Conservation (phyloP, 225 moss, liverwort and hornwort species). For the Neckera pumila region DNA sequence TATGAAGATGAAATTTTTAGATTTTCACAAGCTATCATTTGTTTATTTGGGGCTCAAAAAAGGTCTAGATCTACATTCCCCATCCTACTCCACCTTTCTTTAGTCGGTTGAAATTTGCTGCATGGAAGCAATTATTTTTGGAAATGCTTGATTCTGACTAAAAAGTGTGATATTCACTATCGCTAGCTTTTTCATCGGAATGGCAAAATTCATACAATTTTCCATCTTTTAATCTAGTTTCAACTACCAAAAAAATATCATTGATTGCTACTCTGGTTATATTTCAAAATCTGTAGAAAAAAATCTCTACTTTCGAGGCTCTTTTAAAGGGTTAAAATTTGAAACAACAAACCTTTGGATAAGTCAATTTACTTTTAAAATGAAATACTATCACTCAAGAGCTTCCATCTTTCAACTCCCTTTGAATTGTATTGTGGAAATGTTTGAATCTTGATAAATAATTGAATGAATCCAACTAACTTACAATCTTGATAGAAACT, state of each 20-base stretch:
- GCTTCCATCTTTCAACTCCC: background rate
- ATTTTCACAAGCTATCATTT: background rate
- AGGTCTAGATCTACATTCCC: background rate
- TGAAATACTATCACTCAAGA: background rate
- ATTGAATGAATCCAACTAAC: background rate
- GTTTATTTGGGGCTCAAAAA: background rate
- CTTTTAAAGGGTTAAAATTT: background rate
- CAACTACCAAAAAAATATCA: no score
- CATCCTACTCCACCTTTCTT: no score
- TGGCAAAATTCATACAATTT: background rate
- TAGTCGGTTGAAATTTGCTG: accelerated
- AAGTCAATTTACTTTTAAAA: background rate
- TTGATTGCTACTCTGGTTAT: no score
- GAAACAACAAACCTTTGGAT: no score
- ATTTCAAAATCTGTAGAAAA: background rate
- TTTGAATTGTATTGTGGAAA: background rate
- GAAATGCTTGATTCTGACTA: background rate
- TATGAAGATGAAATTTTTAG: background rate
- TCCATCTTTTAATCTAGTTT: background rate
- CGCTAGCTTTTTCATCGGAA: background rate
- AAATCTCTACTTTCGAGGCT: accelerated
- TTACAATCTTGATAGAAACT: no score
- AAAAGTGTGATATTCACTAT: accelerated
- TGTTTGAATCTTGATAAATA: background rate
- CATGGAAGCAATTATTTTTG: background rate